Evolutionary conservation across 257 asterid species (phyloP).

Genomic region (Buddleja alternifolia): DNA sequence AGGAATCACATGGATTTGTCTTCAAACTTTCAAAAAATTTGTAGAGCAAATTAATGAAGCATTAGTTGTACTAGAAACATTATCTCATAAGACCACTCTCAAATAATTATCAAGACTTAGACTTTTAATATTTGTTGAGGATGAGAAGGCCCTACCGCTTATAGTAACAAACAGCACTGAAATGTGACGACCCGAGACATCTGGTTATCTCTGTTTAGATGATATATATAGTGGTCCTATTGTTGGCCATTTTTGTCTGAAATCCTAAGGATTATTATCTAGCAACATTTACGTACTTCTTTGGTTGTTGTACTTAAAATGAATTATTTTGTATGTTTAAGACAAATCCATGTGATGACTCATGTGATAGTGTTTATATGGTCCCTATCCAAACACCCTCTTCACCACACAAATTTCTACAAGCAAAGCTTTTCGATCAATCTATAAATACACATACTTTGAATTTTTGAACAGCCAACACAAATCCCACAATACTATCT

Average conservation of each 20-base stretch:
- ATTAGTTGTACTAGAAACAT: background rate
- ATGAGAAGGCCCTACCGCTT: constrained; percentile 5
- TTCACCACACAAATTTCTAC: background rate
- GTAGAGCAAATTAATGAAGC: background rate
- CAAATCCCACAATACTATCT: background rate
- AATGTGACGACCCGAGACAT: background rate
- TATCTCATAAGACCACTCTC: background rate
- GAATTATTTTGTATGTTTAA: constrained; percentile 8
- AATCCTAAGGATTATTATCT: no score
- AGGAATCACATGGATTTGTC: constrained; percentile 34
- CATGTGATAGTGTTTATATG: constrained; percentile 14
- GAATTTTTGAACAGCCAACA: background rate
- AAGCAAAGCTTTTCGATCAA: background rate
- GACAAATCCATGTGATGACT: constrained; percentile 44
- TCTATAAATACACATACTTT: background rate
- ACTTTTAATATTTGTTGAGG: background rate
- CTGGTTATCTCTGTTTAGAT: background rate
- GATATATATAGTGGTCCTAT: background rate
- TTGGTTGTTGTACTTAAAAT: no score
- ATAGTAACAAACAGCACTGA: constrained; percentile 5
- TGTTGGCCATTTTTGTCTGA: background rate
- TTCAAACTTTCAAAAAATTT: background rate
- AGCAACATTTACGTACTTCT: no score
- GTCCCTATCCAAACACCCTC: background rate
- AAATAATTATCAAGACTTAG: background rate